phyloP scores from a whole-genome alignment of 1,284 basidiomycete species.

The Fomitopsis betulina region DNA sequence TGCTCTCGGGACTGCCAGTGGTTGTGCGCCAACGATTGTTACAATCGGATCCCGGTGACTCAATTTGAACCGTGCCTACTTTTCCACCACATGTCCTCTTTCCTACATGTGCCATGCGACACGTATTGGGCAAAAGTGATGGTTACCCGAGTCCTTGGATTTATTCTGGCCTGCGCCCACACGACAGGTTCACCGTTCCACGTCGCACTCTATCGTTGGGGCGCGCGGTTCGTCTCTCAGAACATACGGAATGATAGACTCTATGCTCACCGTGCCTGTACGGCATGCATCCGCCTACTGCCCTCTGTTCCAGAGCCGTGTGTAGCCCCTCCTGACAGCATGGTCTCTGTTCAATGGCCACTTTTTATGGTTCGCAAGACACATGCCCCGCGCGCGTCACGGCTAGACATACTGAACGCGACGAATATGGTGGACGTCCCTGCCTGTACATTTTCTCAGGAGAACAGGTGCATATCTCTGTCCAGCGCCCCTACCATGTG shows the following conservation, averaged over 20 bases:
- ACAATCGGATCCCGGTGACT: no score
- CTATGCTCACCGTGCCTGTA: neutral
- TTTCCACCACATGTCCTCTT: no score
- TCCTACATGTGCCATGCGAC: no score
- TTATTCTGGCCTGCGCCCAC: no score
- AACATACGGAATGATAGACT: neutral
- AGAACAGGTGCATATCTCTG: neutral
- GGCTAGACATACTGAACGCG: neutral
- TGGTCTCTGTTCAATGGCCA: neutral
- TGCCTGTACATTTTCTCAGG: neutral
- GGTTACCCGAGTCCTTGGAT: no score
- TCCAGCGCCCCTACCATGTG: neutral
- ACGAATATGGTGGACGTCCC: neutral
- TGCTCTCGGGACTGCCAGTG: no score
- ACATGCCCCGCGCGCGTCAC: neutral
- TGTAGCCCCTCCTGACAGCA: neutral
- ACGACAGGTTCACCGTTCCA: no score
- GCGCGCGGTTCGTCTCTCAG: neutral
- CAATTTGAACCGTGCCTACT: no score
- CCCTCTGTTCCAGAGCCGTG: neutral
- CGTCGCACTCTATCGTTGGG: no score
- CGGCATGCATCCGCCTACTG: neutral
- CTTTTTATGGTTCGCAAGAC: neutral
- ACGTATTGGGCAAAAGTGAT: no score
- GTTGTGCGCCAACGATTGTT: no score